Percentiles rank a stretch among this genome's conserved stretches.
Evolutionary conservation across 352 stramenopile species (phyloP).

Genomic region (Phytopythium helicoides): DNA sequence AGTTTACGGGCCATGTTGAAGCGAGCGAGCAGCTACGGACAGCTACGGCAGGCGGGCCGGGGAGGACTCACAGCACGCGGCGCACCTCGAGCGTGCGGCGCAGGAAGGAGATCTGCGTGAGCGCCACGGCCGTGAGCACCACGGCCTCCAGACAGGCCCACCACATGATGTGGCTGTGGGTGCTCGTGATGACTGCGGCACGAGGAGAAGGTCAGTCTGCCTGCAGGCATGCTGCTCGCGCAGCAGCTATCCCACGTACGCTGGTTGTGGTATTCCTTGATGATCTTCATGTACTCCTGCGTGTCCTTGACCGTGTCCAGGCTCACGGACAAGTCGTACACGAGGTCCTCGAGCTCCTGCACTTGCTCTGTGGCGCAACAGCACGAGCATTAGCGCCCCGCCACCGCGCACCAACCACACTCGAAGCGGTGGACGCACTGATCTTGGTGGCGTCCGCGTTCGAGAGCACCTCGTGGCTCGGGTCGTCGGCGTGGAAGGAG

Average conservation of each 20-base stretch:
- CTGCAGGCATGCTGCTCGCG: too few relatives aligned
- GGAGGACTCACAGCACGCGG: slow-evolving; percentile 78
- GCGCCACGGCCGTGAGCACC: slow-evolving; percentile 59
- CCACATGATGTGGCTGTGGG: slow-evolving; percentile 79
- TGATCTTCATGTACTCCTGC: slow-evolving; percentile 85
- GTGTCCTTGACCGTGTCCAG: slow-evolving; percentile 88
- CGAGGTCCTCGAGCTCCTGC: slow-evolving; percentile 82
- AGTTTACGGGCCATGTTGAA: too few relatives aligned
- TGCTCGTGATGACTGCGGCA: slow-evolving; percentile 74
- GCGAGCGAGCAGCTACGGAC: too few relatives aligned
- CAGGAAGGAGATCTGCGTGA: slow-evolving; percentile 86
- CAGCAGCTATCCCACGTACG: too few relatives aligned
- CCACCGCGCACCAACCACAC: neutral
- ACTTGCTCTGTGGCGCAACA: slow-evolving; percentile 59
- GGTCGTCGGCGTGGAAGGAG: slow-evolving; percentile 85
- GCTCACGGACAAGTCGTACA: slow-evolving; percentile 83
- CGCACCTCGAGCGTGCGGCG: slow-evolving; percentile 82
- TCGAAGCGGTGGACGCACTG: slow-evolving; percentile 46
- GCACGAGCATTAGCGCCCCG: neutral
- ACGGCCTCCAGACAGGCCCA: slow-evolving; percentile 80
- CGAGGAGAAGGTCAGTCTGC: too few relatives aligned
- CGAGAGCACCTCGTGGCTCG: slow-evolving; percentile 81
- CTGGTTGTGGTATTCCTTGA: slow-evolving; percentile 76
- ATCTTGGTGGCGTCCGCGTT: slow-evolving; percentile 88
- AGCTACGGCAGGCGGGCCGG: too few relatives aligned